Percentiles rank a stretch among this genome's conserved stretches.
phyloP scores from a whole-genome alignment of 2,329 filamentous ascomycete genomes.

The Diaporthe longicolla region DNA sequence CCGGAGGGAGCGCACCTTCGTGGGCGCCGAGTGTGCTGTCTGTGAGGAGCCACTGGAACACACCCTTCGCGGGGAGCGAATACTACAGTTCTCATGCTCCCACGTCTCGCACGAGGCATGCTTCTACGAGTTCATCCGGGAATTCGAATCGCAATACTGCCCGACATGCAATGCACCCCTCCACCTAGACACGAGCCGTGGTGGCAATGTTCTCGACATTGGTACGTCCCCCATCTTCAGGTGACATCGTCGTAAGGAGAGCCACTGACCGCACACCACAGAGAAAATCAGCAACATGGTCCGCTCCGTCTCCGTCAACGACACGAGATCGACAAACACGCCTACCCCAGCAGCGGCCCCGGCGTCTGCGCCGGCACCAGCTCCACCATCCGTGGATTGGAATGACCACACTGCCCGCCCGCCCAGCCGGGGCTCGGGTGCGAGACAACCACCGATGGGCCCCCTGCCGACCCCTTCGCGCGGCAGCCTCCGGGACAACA shows the following conservation, averaged over 20 bases:
- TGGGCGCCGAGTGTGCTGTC: constrained; percentile 93
- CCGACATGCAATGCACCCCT: constrained; percentile 93
- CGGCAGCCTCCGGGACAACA: constrained; percentile 60
- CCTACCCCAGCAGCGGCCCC: constrained; percentile 73
- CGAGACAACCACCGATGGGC: constrained; percentile 49
- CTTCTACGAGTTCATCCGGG: constrained; percentile 98
- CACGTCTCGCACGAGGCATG: constrained; percentile 98
- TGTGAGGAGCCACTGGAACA: constrained; percentile 98
- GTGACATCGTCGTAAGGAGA: constrained; percentile 11
- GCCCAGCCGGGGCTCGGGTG: constrained; percentile 63
- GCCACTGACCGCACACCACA: constrained; percentile 58
- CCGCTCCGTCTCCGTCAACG: constrained; percentile 80
- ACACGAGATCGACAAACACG: constrained; percentile 68
- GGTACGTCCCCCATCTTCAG: constrained; percentile 67
- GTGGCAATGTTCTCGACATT: constrained; percentile 92
- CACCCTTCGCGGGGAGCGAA: constrained; percentile 91
- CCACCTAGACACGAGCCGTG: constrained; percentile 91
- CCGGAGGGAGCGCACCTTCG: constrained; percentile 92
- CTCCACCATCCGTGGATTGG: constrained; percentile 72
- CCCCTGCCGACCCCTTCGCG: constrained; percentile 49
- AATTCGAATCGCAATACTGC: constrained; percentile 94
- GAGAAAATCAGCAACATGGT: constrained; percentile 97
- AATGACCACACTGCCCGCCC: constrained; percentile 72
- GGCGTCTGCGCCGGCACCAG: constrained; percentile 72
- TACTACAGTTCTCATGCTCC: constrained; percentile 95